Percentiles rank a stretch among this genome's conserved stretches.
Conservation (phyloP, 177 flowering plant species). For the Tripterygium wilfordii region DNA sequence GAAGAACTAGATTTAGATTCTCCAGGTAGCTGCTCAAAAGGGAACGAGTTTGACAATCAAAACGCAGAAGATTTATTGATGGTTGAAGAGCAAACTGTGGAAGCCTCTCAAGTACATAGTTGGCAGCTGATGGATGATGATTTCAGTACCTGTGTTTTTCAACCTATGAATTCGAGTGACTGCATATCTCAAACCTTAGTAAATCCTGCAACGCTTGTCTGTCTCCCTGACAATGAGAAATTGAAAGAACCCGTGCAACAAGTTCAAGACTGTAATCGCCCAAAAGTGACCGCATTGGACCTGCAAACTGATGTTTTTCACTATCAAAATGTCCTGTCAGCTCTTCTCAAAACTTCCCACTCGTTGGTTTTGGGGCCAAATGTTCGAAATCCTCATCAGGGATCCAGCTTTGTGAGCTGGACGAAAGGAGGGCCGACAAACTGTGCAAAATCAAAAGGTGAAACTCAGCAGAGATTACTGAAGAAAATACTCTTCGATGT, state of each 20-base stretch:
- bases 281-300: conserved; percentile 29
- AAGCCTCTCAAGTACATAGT: conserved; percentile 63
- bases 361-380: conserved; percentile 31
- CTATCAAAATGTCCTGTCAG: conserved; percentile 52
- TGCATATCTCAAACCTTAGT: conserved; percentile 61
- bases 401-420: conserved; percentile 64
- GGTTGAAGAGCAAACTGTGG: conserved; percentile 44
- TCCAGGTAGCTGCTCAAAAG: conserved; percentile 39
- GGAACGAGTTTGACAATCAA: conserved; percentile 21
- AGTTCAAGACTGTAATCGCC: conserved; percentile 32
- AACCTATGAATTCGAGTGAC: conserved; percentile 62
- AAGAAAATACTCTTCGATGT: conserved; percentile 70
- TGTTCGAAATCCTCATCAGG: conserved; percentile 22
- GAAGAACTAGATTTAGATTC: conserved; percentile 30
- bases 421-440: conserved; percentile 24
- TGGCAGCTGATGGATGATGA: conserved; percentile 72
- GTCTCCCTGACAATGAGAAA: conserved; percentile 20
- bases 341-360: conserved; percentile 48
- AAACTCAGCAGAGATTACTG: conserved; percentile 43
- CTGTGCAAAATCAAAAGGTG: conserved; percentile 13
- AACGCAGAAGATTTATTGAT: conserved; percentile 43
- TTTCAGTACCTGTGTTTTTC: conserved; percentile 40
- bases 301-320: conserved; percentile 39
- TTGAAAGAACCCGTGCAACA: conserved; percentile 18
- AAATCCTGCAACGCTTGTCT: conserved; percentile 26